Conservation (phyloP, 2,329 filamentous ascomycete genomes). For the Bertia moriformis region DNA sequence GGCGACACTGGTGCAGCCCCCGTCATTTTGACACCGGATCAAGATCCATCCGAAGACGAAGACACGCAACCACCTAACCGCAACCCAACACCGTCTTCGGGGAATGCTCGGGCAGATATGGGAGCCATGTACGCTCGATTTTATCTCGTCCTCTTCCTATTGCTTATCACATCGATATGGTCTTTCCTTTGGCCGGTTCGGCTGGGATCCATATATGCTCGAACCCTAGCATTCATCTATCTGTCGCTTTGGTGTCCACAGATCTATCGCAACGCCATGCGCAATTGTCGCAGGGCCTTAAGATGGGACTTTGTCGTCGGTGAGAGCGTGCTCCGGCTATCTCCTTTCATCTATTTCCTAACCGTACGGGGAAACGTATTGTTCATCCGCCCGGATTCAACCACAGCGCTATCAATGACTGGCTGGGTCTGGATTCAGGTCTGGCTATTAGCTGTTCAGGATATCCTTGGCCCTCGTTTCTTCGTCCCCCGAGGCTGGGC, state of each 20-base stretch:
- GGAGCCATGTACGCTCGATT: constrained; percentile 46
- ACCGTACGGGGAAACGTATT: constrained; percentile 46
- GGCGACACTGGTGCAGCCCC: constrained; percentile 32
- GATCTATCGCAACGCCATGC: constrained; percentile 54
- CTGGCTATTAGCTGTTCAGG: constrained; percentile 43
- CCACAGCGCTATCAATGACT: constrained; percentile 34
- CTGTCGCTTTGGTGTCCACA: constrained; percentile 61
- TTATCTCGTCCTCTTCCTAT: constrained; percentile 39
- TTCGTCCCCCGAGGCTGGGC: constrained; percentile 37
- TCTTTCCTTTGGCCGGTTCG: constrained; percentile 34
- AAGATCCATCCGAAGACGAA: constrained; percentile 26
- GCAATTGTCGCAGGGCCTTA: constrained; percentile 56
- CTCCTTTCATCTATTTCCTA: constrained; percentile 54
- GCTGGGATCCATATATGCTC: not conserved
- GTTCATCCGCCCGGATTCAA: constrained; percentile 39
- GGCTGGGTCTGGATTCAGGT: constrained; percentile 58
- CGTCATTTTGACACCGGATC: constrained; percentile 42
- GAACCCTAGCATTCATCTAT: constrained; percentile 37
- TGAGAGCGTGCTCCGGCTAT: constrained; percentile 43
- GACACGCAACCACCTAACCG: constrained; percentile 9
- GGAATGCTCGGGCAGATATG: constrained; percentile 26
- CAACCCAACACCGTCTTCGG: constrained; percentile 12
- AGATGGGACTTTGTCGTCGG: constrained; percentile 59
- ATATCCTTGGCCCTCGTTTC: constrained; percentile 54
- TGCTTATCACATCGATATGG: constrained; percentile 43